phyloP scores from a whole-genome alignment of 768 basidiomycete species.

The Hypholoma sublateritium region DNA sequence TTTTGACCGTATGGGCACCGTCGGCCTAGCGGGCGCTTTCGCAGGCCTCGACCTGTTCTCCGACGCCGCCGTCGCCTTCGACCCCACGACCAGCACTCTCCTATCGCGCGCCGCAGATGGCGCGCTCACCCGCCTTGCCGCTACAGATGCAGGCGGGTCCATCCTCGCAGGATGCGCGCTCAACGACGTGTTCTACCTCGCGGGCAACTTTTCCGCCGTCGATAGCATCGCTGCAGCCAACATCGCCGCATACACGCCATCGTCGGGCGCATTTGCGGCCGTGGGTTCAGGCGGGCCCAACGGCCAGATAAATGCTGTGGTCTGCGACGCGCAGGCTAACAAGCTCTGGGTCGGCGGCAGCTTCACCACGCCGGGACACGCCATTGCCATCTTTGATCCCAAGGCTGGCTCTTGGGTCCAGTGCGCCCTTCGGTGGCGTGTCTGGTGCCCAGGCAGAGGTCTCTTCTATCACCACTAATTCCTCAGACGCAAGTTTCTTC shows the following conservation, averaged over 20 bases:
- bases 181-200: constrained; percentile 71
- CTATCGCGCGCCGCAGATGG: constrained; percentile 67
- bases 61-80: constrained; percentile 55
- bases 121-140: constrained; percentile 65
- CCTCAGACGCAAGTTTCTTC: constrained; percentile 72
- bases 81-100: constrained; percentile 71
- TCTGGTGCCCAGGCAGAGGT: constrained; percentile 70
- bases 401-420: constrained; percentile 67
- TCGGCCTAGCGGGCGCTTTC: constrained; percentile 87
- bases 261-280: constrained; percentile 55
- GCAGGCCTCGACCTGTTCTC: constrained; percentile 81
- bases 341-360: constrained; percentile 80
- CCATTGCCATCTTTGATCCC: constrained; percentile 72
- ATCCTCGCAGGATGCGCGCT: constrained; percentile 76
- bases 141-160: constrained; percentile 77
- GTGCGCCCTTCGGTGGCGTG: constrained; percentile 81
- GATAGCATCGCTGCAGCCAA: constrained; percentile 60
- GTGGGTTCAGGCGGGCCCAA: constrained; percentile 72
- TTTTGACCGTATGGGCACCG: constrained; percentile 81
- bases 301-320: constrained; percentile 70
- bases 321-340: constrained; percentile 66
- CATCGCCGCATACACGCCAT: constrained; percentile 72
- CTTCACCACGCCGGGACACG: constrained; percentile 65
- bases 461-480: constrained; percentile 71
- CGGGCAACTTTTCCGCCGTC: constrained; percentile 80